Evolutionary conservation across 2,329 filamentous ascomycete genomes (phyloP).

Genomic region (Fusarium cicatricum): DNA sequence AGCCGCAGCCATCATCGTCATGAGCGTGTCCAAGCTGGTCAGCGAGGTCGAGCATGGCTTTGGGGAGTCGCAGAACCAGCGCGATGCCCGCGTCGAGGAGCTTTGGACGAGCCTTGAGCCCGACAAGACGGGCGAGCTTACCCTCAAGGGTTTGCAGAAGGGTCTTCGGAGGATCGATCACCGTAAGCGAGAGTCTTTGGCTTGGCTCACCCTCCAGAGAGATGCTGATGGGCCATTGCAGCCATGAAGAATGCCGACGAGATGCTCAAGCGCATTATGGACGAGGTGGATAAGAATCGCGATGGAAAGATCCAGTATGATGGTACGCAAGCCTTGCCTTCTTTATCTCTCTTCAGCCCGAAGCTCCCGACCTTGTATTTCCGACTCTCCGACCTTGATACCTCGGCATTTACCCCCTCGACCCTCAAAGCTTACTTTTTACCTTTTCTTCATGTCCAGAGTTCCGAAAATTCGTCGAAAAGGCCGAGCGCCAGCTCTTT

Average conservation of each 20-base stretch:
- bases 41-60: conserved; percentile 68
- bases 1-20: conserved; percentile 38
- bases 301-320: conserved; percentile 93
- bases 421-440: conserved; percentile 33
- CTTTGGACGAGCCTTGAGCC: conserved; percentile 87
- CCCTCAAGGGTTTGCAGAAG: conserved; percentile 83
- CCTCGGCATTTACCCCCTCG: conserved; percentile 17
- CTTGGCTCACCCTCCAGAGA: conserved; percentile 12
- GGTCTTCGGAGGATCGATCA: conserved; percentile 91
- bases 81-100: conserved; percentile 81
- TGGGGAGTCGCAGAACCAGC: conserved; percentile 78
- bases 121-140: conserved; percentile 78
- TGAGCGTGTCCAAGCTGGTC: conserved; percentile 58
- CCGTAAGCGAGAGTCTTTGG: conserved; percentile 63
- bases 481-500: conserved; percentile 85
- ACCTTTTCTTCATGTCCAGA: conserved; percentile 60
- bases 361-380: conserved; percentile 8
- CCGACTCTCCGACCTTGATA: conserved; percentile 22
- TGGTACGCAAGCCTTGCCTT: conserved; percentile 62
- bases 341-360: conserved; percentile 1
- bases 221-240: conserved; percentile 46
- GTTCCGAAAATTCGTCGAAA: conserved; percentile 87
- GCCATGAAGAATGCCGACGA: conserved; percentile 89
- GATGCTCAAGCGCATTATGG: conserved; percentile 82
- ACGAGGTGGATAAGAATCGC: conserved; percentile 82